Conservation (phyloP, 148 eudicot species). For the Cornus florida region DNA sequence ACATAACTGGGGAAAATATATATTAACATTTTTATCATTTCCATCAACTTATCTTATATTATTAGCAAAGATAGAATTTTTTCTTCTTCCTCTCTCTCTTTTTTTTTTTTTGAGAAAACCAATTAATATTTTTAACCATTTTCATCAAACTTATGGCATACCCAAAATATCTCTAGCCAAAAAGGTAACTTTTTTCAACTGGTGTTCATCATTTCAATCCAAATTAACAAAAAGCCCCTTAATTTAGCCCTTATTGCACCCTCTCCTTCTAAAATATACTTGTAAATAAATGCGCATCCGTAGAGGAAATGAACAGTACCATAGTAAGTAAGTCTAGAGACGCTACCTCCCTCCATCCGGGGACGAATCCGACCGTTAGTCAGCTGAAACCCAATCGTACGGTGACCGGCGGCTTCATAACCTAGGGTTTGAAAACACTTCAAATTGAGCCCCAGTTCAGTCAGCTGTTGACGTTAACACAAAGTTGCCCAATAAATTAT, state of each 20-base stretch:
- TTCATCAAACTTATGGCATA: too few species aligned
- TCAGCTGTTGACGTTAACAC: background rate
- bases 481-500: background rate
- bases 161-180: background rate
- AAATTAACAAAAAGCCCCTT: background rate
- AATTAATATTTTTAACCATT: too few species aligned
- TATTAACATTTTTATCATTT: too few species aligned
- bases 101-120: too few species aligned
- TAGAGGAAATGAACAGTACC: conserved; percentile 57
- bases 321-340: conserved; percentile 66
- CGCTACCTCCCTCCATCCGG: conserved; percentile 98
- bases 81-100: too few species aligned
- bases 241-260: background rate
- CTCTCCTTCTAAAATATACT: conserved; percentile 1
- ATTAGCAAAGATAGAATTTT: too few species aligned
- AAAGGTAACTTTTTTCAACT: background rate
- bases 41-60: too few species aligned
- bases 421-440: conserved; percentile 11
- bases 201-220: conserved; percentile 1
- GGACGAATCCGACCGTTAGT: conserved; percentile 50
- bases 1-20: background rate
- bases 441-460: conserved; percentile 24
- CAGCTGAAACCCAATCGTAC: conserved; percentile 41
- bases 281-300: background rate
- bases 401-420: conserved; percentile 20